Evolutionary conservation across 192 early-diverging fungal species (phyloP), one percentile per base, ranked within the genome.

Genomic region (Podila horticola): DNA sequence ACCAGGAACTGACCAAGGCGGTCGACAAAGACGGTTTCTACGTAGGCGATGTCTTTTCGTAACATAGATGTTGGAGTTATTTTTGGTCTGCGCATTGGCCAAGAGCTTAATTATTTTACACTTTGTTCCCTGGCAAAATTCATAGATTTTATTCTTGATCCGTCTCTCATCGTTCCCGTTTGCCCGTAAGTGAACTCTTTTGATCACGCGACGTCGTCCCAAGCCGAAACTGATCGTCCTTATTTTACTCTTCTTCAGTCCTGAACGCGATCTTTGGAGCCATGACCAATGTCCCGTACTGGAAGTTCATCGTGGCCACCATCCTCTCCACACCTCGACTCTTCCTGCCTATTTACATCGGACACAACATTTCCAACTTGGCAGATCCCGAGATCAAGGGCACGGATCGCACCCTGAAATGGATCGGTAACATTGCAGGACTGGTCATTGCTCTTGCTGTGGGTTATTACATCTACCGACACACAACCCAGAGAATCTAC

Each of bases 211-310:
- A 19, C 13, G 29, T 48, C 19, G 2, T 1, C 2, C 12, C 26
- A 33, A n/a, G n/a, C n/a, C 58, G 13, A 9, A 26, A 45, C 15
- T 45, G 11, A 45, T 55, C 17, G 13, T 31, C 52, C n/a, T 29
- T 62, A 45, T 22, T 33, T 68, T 41, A 31, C 22, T 38, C 17
- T 33, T n/a, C 10, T n/a, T 3, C 2, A 79, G 75, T 79, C 8
- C 62, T 79, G 5, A 79, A 79, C 50, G 75, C 75, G 1, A 71
- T 71, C 22, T 79, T 79, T 63, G 75, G 75, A 2, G 64, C 75
- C 12, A 67, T 79, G 69, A 79, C 75, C 6, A 31, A 67, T 29
- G 48, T 79, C 17, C 60, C 75, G 0, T 79, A 67, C 59, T 79
- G 69, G 69, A 79, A 58, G n/a, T 79, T 79, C 60, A 66, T 79